Evolutionary conservation across 2,329 filamentous ascomycete species (phyloP), one percentile per base, ranked within the genome.

Genomic region (Alternaria sp.): DNA sequence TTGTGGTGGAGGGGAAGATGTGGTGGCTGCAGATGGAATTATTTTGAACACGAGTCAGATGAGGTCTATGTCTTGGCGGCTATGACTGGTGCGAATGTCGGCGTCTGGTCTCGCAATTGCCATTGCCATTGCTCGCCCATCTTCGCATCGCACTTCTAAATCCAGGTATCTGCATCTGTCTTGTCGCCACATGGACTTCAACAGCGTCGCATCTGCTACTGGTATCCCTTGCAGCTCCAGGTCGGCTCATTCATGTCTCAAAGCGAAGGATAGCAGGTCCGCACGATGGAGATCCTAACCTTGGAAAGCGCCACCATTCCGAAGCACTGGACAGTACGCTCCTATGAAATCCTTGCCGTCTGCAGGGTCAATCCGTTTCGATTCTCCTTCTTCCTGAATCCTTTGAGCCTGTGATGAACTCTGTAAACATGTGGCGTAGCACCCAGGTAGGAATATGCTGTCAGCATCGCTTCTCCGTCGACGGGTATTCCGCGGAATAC

Each of bases 41-140:
- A 43, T 59, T 61, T 55, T 15, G 8, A 19, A 3, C 5, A 5
- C 61, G 61, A 66, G 64, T 66, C 64, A 66, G 40, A 32, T 4
- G 13, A 2, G 4, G 6, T 0, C 6, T 4, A 2, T 3, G 7
- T 23, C 64, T 64, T 65, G 61, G 59, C 61, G 28, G 4, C 1
- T 7, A 6, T 55, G 65, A 65, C 69, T 58, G 19, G 15, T 23
- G 44, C 12, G 19, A 13, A 13, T 23, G 19, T 12, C 12, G 26
- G 12, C 26, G n/a, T 32, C 17, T 17, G 15, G 17, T 13, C 30
- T 36, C 6, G 30, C 30, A 0, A 15, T 15, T 51, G 10, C 26
- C 47, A 15, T 13, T 17, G 13, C 17, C 17, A 10, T 36, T 7
- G 49, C 19, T 12, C 17, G 13, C 17, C 6, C 12, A 15, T 19